These are phyloP conservation scores for Picochlorum sp. DNA, from an alignment of 139 green algal genomes.

Conservation along the genomic window DNA sequence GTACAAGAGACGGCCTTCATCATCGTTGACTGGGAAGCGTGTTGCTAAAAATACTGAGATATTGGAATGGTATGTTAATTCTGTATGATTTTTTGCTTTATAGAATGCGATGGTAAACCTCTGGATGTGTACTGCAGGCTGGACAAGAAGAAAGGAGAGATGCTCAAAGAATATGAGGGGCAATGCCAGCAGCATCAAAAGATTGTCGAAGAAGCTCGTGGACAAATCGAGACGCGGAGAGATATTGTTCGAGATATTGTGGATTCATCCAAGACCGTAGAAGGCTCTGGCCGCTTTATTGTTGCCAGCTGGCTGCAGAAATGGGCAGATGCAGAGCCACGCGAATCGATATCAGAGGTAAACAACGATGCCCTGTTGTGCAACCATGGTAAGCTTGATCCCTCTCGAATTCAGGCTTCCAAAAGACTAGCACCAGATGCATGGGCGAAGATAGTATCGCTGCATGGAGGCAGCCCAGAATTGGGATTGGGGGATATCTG, in stretches of 20 bases:
- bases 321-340: conserved; percentile 29
- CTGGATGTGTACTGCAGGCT: not conserved
- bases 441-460: conserved; percentile 16
- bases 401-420: conserved; percentile 23
- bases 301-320: conserved; percentile 26
- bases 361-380: conserved; percentile 50
- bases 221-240: not conserved
- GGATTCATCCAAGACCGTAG: not conserved
- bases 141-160: not conserved
- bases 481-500: conserved; percentile 26
- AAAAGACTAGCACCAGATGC: conserved; percentile 23
- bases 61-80: too few species aligned
- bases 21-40: too few species aligned
- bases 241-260: not conserved
- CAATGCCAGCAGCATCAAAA: not conserved
- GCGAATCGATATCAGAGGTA: conserved; percentile 19
- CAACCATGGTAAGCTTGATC: conserved; percentile 41
- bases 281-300: conserved; percentile 28
- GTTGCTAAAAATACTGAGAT: too few species aligned
- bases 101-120: too few species aligned
- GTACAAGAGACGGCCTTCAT: conserved; percentile 26
- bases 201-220: conserved; percentile 9
- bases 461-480: conserved; percentile 23
- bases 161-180: not conserved
- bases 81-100: too few species aligned